These are phyloP conservation scores for Theobroma cacao DNA, from an alignment of 345 rosid genomes.

Conservation along the genomic window DNA sequence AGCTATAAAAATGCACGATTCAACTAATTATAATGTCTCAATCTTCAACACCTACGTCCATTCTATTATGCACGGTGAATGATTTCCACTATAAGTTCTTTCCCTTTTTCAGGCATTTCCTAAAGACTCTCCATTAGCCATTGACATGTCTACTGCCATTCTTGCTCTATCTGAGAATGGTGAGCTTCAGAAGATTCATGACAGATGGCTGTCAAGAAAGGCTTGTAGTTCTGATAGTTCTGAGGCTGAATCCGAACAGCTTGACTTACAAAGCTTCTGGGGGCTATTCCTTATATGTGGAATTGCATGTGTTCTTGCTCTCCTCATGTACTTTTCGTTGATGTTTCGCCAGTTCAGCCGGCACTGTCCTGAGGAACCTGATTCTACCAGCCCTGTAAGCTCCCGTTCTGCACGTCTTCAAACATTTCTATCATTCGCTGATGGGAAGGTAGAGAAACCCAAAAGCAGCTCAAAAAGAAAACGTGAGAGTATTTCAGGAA, in stretches of 20 bases:
- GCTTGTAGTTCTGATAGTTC: constrained; percentile 43
- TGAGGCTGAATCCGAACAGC: constrained; percentile 56
- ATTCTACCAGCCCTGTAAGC: constrained; percentile 26
- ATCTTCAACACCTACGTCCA: background rate
- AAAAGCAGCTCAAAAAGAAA: constrained; percentile 60
- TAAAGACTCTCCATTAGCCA: constrained; percentile 78
- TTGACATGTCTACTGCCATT: constrained; percentile 90
- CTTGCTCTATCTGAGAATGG: constrained; percentile 79
- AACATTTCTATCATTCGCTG: constrained; percentile 62
- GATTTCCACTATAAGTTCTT: background rate
- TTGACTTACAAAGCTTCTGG: constrained; percentile 71
- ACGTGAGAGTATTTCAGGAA: constrained; percentile 33
- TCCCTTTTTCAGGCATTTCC: constrained; percentile 65
- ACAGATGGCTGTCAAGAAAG: constrained; percentile 59
- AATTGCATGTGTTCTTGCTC: constrained; percentile 56
- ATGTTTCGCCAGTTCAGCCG: constrained; percentile 48
- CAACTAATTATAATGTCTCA: background rate
- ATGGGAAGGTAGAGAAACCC: constrained; percentile 50
- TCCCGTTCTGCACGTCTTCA: constrained; percentile 52
- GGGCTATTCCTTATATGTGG: constrained; percentile 81
- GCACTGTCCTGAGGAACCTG: constrained; percentile 28
- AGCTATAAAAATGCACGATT: background rate
- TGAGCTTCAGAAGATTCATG: constrained; percentile 69
- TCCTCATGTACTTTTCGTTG: constrained; percentile 50
- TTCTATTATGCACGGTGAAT: background rate